A percentile compares a stretch with the other conserved stretches of the same genome.
phyloP scores from a whole-genome alignment of 768 basidiomycete species.

The Lentinula sp. region DNA sequence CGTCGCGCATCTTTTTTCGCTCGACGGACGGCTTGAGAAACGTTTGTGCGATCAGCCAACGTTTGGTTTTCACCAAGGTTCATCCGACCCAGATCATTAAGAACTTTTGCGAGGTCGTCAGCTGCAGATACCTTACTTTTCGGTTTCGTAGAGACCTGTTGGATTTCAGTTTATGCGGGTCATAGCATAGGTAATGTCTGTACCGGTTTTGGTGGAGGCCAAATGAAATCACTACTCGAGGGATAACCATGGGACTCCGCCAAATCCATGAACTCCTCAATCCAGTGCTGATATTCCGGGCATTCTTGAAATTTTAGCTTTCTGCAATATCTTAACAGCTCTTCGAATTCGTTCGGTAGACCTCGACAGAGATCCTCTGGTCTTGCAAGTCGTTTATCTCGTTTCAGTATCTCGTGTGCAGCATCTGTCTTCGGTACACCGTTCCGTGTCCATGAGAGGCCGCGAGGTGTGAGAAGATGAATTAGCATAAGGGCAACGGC shows the following conservation, averaged over 20 bases:
- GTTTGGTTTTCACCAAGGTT: conserved; percentile 45
- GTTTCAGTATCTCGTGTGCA: conserved; percentile 57
- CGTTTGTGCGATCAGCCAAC: conserved; percentile 46
- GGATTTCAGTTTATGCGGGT: conserved; percentile 6
- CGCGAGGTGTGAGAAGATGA: conserved; percentile 70
- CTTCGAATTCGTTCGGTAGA: conserved; percentile 67
- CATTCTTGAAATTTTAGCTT: conserved; percentile 60
- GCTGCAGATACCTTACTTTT: conserved; percentile 29
- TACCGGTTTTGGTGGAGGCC: conserved; percentile 43
- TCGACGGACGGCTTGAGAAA: conserved; percentile 29
- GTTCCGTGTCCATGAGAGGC: conserved; percentile 73
- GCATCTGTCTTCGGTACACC: conserved; percentile 70
- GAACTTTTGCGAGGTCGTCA: conserved; percentile 47
- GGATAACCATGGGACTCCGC: conserved; percentile 54
- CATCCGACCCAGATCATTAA: conserved; percentile 55
- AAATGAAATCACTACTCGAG: conserved; percentile 56
- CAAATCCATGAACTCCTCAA: conserved; percentile 57
- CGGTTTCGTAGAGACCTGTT: conserved; percentile 22
- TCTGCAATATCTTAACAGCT: conserved; percentile 68
- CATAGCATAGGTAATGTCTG: background rate
- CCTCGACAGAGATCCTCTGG: conserved; percentile 67
- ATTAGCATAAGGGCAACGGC: conserved; percentile 75
- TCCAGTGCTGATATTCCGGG: conserved; percentile 66
- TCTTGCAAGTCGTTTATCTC: conserved; percentile 52
- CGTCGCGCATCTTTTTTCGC: conserved; percentile 24